Base-by-base conservation (phyloP, 129 eudicot species). In the Rutidosis leptorrhynchoides region DNA sequence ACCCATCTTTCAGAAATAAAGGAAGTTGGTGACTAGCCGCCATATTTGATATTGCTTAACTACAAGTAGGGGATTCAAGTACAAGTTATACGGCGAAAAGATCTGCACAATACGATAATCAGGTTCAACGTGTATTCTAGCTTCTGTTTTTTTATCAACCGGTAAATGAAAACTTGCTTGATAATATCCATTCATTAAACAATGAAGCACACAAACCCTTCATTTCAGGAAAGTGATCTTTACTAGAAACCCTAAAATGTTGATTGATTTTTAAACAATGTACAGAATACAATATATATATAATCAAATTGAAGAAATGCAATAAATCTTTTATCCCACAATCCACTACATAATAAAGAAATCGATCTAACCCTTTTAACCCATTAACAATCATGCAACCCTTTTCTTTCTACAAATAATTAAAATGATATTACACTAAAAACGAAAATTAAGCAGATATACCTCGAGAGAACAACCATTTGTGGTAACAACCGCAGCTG, bases 1-100 rank as follows among this genome's bases (percentile, higher is more conserved):
- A 89, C 96, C 96, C 95, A 93, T 86, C 79, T 93, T 93, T 6
- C 96, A 82, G 75, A 93, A 93, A 74, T 93, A 89, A 28, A 93
- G 71, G 67, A 93, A 93, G 73, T 93, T 93, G 62, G 99, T 89
- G 69, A 89, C 60, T 52, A 93, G 83, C 7, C 96, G 84, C 96
- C 96, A 93, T 57, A 84, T 16, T 68, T 93, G 96, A 65, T 89
- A 89, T 22, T 89, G 90, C 81, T 93, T 89, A 71, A 86, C 84
- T 19, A 93, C 98, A 40, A 88, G 91, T 65, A 42, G 79, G 2
- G 96, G 96, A 58, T 88, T 88, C 87, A 93, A 65, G 80, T 93
- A 93, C 70, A 93, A 66, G 74, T 85, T 87, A 51, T 88, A 86
- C 1, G 95, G 96, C 23, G 96, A 85, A 70, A 93, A 85, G 57